phyloP scores from a whole-genome alignment of 768 basidiomycete species.

The Rhizopogon salebrosus region DNA sequence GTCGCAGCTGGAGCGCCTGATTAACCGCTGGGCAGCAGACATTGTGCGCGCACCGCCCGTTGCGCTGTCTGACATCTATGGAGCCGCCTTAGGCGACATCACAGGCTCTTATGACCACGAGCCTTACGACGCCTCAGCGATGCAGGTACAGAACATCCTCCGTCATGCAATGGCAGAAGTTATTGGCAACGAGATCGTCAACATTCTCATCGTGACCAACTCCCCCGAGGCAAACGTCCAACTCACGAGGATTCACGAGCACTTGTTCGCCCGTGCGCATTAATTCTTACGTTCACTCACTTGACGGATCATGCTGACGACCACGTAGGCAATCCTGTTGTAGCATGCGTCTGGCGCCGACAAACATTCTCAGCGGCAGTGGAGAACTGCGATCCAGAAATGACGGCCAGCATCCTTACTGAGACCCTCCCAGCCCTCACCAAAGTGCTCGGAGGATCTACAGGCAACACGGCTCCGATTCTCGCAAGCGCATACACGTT shows the following conservation, averaged over 20 bases:
- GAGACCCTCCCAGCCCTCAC: constrained; percentile 71
- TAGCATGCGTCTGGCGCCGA: constrained; percentile 86
- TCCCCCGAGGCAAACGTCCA: constrained; percentile 81
- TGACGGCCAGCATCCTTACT: constrained; percentile 58
- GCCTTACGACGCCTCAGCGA: constrained; percentile 43
- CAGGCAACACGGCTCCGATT: constrained; percentile 46
- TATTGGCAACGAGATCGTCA: constrained; percentile 71
- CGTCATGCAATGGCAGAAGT: constrained; percentile 78
- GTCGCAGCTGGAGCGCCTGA: constrained; percentile 72
- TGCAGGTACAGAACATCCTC: constrained; percentile 75
- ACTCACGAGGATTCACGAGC: constrained; percentile 82
- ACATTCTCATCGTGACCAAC: constrained; percentile 83
- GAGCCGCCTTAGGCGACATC: constrained; percentile 57
- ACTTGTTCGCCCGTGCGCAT: constrained; percentile 72
- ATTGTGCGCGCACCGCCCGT: constrained; percentile 54
- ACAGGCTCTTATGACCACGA: constrained; percentile 44
- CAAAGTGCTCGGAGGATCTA: constrained; percentile 40
- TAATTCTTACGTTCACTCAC: neutral
- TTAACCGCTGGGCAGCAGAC: constrained; percentile 88
- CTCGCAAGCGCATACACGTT: constrained; percentile 74
- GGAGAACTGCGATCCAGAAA: constrained; percentile 67
- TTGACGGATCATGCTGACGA: neutral
- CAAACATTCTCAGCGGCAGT: constrained; percentile 89
- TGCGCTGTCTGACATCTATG: constrained; percentile 46
- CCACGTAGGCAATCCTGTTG: constrained; percentile 69